Base-by-base conservation (phyloP, 2,329 filamentous ascomycete species). In the Phoma sp. region DNA sequence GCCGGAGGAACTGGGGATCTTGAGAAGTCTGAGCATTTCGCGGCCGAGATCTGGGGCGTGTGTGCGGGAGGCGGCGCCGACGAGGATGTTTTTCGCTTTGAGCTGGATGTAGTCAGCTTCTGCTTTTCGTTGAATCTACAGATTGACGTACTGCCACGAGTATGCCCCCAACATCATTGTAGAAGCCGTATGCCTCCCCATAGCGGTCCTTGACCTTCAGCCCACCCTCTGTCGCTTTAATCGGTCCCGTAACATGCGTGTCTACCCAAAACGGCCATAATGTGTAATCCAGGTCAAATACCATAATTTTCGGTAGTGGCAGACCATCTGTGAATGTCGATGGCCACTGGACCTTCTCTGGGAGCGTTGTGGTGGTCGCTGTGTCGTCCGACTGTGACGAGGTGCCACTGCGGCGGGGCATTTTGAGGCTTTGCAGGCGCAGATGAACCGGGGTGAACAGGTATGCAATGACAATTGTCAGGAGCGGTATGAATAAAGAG, bases 261-360 rank as follows among this genome's bases (percentile, higher is more conserved):
- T 98, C 95, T 1, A 96, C 88, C 94, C 94, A 98, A 78, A 97
- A 97, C 4, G 93, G 92, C 95, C 94, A 98, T n/a, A 98, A 83
- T 0, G 95, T 98, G 82, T 97, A 98, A 82, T 98, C 94, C 60
- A 98, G 86, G 75, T 98, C 95, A 78, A 98, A 97, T 61, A 95
- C 90, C 67, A 98, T 84, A 64, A 96, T 83, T 58, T 88, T 87
- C 0, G 93, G 93, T 1, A 96, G 84, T 0, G 92, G 90, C 0
- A 87, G 84, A 37, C 85, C 82, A 63, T 88, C 86, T 57, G 78
- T 85, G 76, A 88, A 86, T 12, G 84, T 87, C 15, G 78, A 73
- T 4, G 84, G 84, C 59, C 78, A 73, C 32, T 68, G 63, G 5
- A 74, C 69, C 21, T 70, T 68, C 21, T 71, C 62, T 9, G 77